phyloP scores from a whole-genome alignment of 2,329 filamentous ascomycete species.

The Colletotrichum siamense region DNA sequence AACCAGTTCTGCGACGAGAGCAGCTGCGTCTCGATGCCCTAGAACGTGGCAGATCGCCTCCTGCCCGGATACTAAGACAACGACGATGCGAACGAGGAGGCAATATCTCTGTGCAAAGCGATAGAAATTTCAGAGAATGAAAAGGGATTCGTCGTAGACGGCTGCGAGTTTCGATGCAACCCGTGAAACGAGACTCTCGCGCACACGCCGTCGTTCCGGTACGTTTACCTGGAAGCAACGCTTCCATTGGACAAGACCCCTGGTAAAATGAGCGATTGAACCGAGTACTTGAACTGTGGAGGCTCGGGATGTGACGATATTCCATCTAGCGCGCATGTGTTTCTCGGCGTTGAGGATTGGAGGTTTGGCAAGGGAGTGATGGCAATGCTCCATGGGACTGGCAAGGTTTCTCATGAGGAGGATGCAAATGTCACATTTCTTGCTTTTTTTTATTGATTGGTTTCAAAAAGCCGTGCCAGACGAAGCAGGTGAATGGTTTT shows the following conservation, averaged over 20 bases:
- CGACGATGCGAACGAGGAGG: too few species aligned
- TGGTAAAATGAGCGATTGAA: not conserved
- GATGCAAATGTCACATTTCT: rapidly evolving
- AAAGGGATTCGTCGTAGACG: too few species aligned
- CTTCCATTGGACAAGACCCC: rapidly evolving
- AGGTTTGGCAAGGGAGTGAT: rapidly evolving
- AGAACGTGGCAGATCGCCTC: not conserved
- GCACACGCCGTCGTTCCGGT: not conserved
- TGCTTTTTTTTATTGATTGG: not conserved
- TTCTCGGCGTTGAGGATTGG: not conserved
- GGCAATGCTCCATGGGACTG: not conserved
- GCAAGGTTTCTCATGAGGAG: not conserved
- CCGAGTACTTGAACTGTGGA: rapidly evolving
- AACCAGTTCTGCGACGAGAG: too few species aligned
- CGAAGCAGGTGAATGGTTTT: not conserved
- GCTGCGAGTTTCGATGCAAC: too few species aligned
- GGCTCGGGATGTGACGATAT: not conserved
- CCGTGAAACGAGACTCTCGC: too few species aligned
- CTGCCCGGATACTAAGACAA: too few species aligned
- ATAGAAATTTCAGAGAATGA: too few species aligned
- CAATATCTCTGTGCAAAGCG: too few species aligned
- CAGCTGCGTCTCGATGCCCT: not conserved
- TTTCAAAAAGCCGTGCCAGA: not conserved
- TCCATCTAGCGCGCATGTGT: not conserved
- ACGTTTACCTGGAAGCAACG: rapidly evolving